These are phyloP conservation scores for Cercospora zeina DNA, from an alignment of 2,329 filamentous ascomycete species.

Conservation along the genomic window DNA sequence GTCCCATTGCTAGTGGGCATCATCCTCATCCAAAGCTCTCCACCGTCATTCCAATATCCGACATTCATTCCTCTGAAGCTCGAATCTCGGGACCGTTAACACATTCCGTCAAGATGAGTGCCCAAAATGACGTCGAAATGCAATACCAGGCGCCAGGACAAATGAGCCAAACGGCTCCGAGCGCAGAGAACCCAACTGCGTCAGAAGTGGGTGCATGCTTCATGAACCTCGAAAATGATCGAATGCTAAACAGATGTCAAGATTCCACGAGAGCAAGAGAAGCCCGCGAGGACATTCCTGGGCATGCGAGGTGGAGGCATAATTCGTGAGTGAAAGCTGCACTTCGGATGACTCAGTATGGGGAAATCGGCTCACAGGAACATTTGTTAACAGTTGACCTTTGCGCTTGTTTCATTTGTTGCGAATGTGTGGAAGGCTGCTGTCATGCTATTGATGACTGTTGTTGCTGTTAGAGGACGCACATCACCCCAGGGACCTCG, in stretches of 20 bases:
- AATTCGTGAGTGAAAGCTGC: constrained; percentile 28
- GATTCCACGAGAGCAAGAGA: constrained; percentile 23
- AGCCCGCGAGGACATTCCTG: constrained; percentile 32
- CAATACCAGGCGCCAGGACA: constrained; percentile 30
- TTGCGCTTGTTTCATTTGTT: constrained; percentile 39
- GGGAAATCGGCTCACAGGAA: background rate
- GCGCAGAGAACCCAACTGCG: constrained; percentile 8
- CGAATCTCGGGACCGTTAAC: background rate
- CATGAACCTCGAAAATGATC: background rate
- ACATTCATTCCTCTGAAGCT: background rate
- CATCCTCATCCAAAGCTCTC: background rate
- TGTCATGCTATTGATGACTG: constrained; percentile 36
- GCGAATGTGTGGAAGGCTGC: constrained; percentile 34
- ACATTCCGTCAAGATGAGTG: constrained; percentile 20
- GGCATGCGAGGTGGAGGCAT: constrained; percentile 37
- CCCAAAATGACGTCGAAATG: constrained; percentile 31
- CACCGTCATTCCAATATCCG: background rate
- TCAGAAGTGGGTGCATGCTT: background rate
- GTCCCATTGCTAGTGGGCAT: background rate
- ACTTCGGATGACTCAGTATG: background rate
- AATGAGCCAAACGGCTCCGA: constrained; percentile 21
- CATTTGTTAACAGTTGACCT: constrained; percentile 31
- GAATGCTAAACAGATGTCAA: background rate
- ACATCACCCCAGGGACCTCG: background rate
- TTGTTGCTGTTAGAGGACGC: constrained; percentile 33